phyloP scores from a whole-genome alignment of 441 rosid species.

The Macaranga tanarius region DNA sequence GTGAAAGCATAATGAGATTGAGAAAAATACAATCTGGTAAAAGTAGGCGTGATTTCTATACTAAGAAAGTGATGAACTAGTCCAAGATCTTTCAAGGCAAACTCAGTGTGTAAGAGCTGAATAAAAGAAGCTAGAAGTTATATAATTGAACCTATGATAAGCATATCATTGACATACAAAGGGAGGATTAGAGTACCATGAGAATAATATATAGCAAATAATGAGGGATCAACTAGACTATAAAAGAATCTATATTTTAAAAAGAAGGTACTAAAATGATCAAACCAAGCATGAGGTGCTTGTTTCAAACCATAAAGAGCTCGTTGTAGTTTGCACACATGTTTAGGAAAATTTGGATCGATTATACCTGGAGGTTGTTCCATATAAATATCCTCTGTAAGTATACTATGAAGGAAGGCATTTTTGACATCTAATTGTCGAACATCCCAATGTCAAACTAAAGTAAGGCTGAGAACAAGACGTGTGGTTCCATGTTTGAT shows the following conservation, averaged over 20 bases:
- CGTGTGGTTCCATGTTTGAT: not conserved
- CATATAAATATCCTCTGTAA: not conserved
- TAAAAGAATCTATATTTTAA: constrained; percentile 7
- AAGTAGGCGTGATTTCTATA: not conserved
- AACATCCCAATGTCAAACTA: no score
- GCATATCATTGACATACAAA: no score
- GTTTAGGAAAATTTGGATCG: not conserved
- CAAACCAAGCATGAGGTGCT: constrained; percentile 13
- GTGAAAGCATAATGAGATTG: not conserved
- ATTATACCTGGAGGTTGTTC: not conserved
- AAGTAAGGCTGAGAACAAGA: not conserved
- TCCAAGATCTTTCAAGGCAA: not conserved
- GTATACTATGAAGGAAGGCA: no score
- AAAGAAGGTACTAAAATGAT: not conserved
- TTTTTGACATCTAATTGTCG: no score
- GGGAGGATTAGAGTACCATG: not conserved
- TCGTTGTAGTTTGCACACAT: not conserved
- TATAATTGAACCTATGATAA: no score
- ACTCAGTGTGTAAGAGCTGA: no score
- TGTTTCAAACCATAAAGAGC: constrained; percentile 7
- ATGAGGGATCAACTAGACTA: not conserved
- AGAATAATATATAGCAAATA: not conserved
- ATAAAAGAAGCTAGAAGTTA: no score
- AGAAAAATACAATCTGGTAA: not conserved
- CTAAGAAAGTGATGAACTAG: not conserved